phyloP scores from a whole-genome alignment of 1,284 basidiomycete species.

The Volvariella surrecta region DNA sequence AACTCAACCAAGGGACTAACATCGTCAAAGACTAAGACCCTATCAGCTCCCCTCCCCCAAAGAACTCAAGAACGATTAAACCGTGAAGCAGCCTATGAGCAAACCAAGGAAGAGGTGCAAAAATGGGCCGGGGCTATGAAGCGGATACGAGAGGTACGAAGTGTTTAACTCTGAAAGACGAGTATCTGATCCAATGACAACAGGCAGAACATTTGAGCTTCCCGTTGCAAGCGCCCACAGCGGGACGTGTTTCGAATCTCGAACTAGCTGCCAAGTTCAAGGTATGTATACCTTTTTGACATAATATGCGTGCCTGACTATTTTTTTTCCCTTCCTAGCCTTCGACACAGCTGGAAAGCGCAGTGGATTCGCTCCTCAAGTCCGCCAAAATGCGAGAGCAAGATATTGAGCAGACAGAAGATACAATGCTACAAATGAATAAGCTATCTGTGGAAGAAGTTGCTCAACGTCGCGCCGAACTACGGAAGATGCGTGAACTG shows the following conservation, averaged over 20 bases:
- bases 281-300: conserved; percentile 25
- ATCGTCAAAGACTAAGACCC: conserved; percentile 38
- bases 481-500: conserved; percentile 85
- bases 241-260: conserved; percentile 60
- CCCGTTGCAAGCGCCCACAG: conserved; percentile 69
- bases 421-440: conserved; percentile 63
- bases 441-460: conserved; percentile 82
- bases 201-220: conserved; percentile 90
- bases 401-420: conserved; percentile 71
- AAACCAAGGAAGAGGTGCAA: conserved; percentile 86
- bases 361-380: conserved; percentile 70
- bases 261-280: conserved; percentile 79
- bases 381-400: conserved; percentile 76
- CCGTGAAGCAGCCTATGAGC: conserved; percentile 89
- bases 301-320: background rate
- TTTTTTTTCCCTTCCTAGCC: conserved; percentile 34
- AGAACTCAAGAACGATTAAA: conserved; percentile 87
- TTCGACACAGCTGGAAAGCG: conserved; percentile 70
- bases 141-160: conserved; percentile 65
- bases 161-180: background rate
- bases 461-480: conserved; percentile 68
- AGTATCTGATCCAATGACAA: conserved; percentile 10
- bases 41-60: conserved; percentile 83
- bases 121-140: conserved; percentile 95
- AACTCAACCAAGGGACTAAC: conserved; percentile 57